phyloP scores from a whole-genome alignment of 208 protist species.

The Trypanosoma theileri region DNA sequence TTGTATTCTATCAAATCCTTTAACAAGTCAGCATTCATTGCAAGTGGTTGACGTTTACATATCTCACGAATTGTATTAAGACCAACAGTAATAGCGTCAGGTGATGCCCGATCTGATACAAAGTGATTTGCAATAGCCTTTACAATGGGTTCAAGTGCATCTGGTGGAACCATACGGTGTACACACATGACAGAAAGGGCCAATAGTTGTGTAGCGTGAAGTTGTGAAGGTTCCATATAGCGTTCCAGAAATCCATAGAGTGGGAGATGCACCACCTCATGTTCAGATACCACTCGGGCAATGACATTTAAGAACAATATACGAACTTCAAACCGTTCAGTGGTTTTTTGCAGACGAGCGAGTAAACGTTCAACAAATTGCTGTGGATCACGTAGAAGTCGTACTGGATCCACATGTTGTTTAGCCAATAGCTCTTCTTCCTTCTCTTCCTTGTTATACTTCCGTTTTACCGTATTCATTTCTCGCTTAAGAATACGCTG shows the following conservation, averaged over 20 bases:
- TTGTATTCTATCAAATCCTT: constrained; percentile 95
- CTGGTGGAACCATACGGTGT: constrained; percentile 94
- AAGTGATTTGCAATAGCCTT: constrained; percentile 96
- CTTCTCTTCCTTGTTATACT: constrained; percentile 85
- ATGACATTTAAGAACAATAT: constrained; percentile 97
- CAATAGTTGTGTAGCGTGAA: constrained; percentile 95
- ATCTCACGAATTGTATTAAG: constrained; percentile 97
- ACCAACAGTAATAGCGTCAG: constrained; percentile 94
- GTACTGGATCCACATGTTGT: constrained; percentile 92
- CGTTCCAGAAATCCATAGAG: constrained; percentile 96
- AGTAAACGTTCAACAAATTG: constrained; percentile 95
- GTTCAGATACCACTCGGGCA: constrained; percentile 91
- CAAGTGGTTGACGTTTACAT: constrained; percentile 93
- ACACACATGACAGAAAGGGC: constrained; percentile 94
- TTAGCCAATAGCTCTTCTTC: constrained; percentile 79
- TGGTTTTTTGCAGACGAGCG: constrained; percentile 88
- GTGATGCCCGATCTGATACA: constrained; percentile 90
- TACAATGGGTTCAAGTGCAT: constrained; percentile 92
- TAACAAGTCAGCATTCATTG: constrained; percentile 93
- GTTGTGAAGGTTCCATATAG: constrained; percentile 96
- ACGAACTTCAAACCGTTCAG: constrained; percentile 94
- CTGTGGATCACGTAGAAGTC: constrained; percentile 96
- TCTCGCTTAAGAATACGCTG: constrained; percentile 85
- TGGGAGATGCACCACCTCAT: constrained; percentile 95
- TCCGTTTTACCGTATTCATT: constrained; percentile 58